Conservation (phyloP, 345 rosid species). For the Mangifera indica region DNA sequence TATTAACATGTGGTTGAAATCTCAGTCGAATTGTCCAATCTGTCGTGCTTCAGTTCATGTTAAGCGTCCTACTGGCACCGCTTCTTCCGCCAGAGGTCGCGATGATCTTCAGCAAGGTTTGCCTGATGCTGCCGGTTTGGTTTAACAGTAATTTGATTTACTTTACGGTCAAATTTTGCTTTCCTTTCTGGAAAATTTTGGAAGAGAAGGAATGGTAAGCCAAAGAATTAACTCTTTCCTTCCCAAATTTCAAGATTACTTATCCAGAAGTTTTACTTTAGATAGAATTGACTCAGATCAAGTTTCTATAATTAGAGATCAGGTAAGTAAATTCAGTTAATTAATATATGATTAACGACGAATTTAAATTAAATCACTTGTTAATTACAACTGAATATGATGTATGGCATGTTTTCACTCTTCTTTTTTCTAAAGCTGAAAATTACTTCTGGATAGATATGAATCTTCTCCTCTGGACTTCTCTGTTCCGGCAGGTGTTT, state of each 20-base stretch:
- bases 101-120: slow-evolving; percentile 62
- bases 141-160: slow-evolving; percentile 29
- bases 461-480: too few species aligned
- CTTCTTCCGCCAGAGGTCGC: slow-evolving; percentile 23
- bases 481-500: too few species aligned
- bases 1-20: slow-evolving; percentile 61
- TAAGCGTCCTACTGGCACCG: slow-evolving; percentile 31
- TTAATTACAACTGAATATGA: too few species aligned
- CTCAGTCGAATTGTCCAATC: slow-evolving; percentile 62
- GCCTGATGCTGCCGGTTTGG: slow-evolving; percentile 67
- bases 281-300: not conserved
- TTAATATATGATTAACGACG: too few species aligned
- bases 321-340: too few species aligned
- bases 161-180: not conserved
- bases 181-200: not conserved
- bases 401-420: too few species aligned
- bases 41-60: slow-evolving; percentile 60
- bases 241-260: too few species aligned
- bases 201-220: not conserved
- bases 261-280: not conserved
- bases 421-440: too few species aligned
- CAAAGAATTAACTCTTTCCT: not conserved
- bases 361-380: too few species aligned
- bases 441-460: too few species aligned
- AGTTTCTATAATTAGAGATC: not conserved